Base-by-base conservation (phyloP, 2,329 filamentous ascomycete genomes). In the Aspergillus viridinutans region DNA sequence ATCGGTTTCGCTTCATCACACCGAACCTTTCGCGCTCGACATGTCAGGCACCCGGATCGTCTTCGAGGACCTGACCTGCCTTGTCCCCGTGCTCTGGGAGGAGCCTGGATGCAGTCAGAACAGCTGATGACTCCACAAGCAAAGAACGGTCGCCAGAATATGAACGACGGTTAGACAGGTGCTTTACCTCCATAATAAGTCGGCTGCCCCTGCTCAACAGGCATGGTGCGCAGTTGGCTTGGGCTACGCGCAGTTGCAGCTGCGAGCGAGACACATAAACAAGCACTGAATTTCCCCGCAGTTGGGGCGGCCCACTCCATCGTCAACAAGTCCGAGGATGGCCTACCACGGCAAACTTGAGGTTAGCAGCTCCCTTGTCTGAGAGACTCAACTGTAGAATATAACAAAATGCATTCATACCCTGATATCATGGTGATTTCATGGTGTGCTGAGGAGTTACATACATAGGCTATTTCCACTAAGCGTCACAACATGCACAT, bases 1-100 rank as follows among this genome's bases (percentile, higher is more conserved):
- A 61, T 63, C 6, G 72, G 71, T 53, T 72, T 73, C 8, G 61
- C 42, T 55, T 74, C 70, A 55, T 72, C 70, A 57, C 71, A 73
- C 50, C 69, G 69, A 26, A 73, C 71, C 57, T 73, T 73, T 51
- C 71, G 69, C 28, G 69, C 64, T 49, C 71, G 63, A 57, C 71
- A 73, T 51, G 71, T 73, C 52, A 72, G 54, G 53, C 71, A 73
- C 25, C 71, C 71, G 10, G 70, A 72, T 50, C 69, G 64, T 48
- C 69, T 64, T 47, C 71, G 71, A 32, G 71, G 71, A 35, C 71
- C 71, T 45, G 71, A 72, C 42, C 71, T 66, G 50, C 71, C 71
- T 52, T 65, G 58, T 55, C 71, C 70, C 56, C 66, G 69, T 55
- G 70, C 68, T 65, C 61, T 64, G 55, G 66, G 67, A 54, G 66